Evolutionary conservation across 2,329 filamentous ascomycete genomes (phyloP).

Genomic region (Trichoderma sp.): DNA sequence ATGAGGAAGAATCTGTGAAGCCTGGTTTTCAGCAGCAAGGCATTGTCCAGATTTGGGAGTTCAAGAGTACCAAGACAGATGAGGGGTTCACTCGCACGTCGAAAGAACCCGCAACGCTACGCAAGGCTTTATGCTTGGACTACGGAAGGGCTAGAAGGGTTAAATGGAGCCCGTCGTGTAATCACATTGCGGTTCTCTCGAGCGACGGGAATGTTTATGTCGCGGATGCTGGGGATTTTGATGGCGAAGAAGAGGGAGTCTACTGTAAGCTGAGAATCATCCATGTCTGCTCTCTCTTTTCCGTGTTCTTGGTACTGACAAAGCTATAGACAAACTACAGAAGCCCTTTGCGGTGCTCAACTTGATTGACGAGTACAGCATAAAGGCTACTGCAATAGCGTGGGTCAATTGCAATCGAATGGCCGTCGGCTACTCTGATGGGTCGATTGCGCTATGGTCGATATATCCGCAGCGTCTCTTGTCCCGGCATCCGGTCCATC

Average conservation of each 20-base stretch:
- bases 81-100: conserved; percentile 40
- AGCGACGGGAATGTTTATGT: conserved; percentile 55
- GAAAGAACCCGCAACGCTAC: conserved; percentile 42
- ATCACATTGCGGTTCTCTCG: conserved; percentile 52
- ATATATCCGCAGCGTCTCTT: conserved; percentile 52
- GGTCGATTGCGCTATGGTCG: conserved; percentile 59
- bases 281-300: not conserved
- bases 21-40: conserved; percentile 47
- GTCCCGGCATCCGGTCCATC: conserved; percentile 55
- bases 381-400: conserved; percentile 54
- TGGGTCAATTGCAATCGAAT: conserved; percentile 60
- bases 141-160: conserved; percentile 54
- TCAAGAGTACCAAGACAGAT: conserved; percentile 38
- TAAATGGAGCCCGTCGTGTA: conserved; percentile 56
- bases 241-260: conserved; percentile 35
- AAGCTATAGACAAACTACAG: conserved; percentile 46
- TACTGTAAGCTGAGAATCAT: conserved; percentile 45
- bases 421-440: conserved; percentile 58
- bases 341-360: conserved; percentile 48
- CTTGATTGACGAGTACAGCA: conserved; percentile 48
- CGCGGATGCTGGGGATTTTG: conserved; percentile 41
- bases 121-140: conserved; percentile 50
- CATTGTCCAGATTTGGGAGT: conserved; percentile 55
- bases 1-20: conserved; percentile 41
- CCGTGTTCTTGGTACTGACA: conserved; percentile 29